Evolutionary conservation across 1,284 basidiomycete species (phyloP).

Genomic region (Meira nashicola): DNA sequence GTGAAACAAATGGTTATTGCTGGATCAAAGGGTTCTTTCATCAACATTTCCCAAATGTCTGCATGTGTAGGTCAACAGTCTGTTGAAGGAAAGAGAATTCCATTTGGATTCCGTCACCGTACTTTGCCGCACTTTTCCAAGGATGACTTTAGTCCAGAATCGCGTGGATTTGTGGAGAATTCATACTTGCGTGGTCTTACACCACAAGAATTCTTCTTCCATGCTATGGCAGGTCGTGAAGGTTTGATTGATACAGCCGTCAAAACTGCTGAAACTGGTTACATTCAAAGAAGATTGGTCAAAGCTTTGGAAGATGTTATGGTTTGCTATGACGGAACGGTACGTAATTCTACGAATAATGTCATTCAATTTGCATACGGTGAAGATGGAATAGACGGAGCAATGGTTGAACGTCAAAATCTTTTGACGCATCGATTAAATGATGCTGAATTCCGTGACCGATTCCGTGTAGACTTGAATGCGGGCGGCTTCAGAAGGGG

Average conservation of each 20-base stretch:
- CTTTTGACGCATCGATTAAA: conserved; percentile 82
- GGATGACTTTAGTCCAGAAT: conserved; percentile 96
- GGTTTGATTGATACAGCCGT: conserved; percentile 99
- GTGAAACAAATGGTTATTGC: conserved; percentile 99
- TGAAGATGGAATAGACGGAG: conserved; percentile 98
- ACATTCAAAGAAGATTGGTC: conserved; percentile 95
- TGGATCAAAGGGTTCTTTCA: conserved; percentile 85
- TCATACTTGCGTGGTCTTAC: conserved; percentile 97
- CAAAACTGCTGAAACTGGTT: conserved; percentile 98
- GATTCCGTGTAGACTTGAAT: conserved; percentile 85
- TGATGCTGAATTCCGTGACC: conserved; percentile 77
- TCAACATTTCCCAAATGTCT: conserved; percentile 99
- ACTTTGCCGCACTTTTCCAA: conserved; percentile 96
- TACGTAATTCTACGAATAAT: conserved; percentile 71
- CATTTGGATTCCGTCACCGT: conserved; percentile 95
- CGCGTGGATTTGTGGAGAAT: conserved; percentile 98
- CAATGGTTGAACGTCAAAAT: conserved; percentile 90
- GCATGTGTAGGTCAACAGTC: conserved; percentile 98
- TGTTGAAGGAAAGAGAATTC: conserved; percentile 96
- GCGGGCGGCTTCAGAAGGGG: conserved; percentile 57
- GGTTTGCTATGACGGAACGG: conserved; percentile 96
- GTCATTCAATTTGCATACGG: conserved; percentile 95
- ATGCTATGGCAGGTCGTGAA: conserved; percentile 99
- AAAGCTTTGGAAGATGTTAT: conserved; percentile 97
- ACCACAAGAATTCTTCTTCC: conserved; percentile 99